Evolutionary conservation across 2,329 filamentous ascomycete species (phyloP), one percentile per base, ranked within the genome.

Genomic region (Sporothrix humicola): DNA sequence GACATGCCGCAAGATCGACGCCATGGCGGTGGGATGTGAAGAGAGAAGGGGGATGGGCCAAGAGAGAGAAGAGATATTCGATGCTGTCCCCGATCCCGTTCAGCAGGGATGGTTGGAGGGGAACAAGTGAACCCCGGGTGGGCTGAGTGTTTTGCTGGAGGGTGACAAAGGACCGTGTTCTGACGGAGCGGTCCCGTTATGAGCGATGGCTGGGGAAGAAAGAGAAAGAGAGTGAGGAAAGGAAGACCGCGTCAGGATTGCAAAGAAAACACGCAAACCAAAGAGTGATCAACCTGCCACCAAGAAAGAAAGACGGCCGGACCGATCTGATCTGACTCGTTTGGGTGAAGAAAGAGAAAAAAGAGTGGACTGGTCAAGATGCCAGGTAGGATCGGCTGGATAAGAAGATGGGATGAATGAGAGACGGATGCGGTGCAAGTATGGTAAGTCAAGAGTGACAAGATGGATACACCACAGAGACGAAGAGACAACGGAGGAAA

Each of bases 1-100:
- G 56, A 59, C 44, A 69, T 52, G 54, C 12, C 54, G 65, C n/a
- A 69, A 17, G 31, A 52, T 44, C 26, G 44, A 50, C 8, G 69
- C 52, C 42, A 63, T 63, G 54, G 20, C 17, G 31, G 31, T 37
- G 52, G 44, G 48, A 56, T 50, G 46, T 17, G 66, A 13, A 26
- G 17, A 9, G 65, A 54, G 26, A 13, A 23, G 15, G 58, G 15
- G 13, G 15, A 42, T 6, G 20, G 31, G 10, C 20, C 12, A 31
- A 13, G 17, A n/a, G 8, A 31, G 17, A 50, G 42, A 48, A 26
- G 61, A 20, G 23, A 15, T 37, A 7, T 37, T 37, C 31, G 7
- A 37, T 37, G 31, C 31, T 37, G 31, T 37, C 31, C 31, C 31
- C 31, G 31, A 37, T 37, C 31, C 31, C 31, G 31, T 37, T 37